Evolutionary conservation across 306 rosid species (phyloP).

Genomic region (Casuarina glauca): DNA sequence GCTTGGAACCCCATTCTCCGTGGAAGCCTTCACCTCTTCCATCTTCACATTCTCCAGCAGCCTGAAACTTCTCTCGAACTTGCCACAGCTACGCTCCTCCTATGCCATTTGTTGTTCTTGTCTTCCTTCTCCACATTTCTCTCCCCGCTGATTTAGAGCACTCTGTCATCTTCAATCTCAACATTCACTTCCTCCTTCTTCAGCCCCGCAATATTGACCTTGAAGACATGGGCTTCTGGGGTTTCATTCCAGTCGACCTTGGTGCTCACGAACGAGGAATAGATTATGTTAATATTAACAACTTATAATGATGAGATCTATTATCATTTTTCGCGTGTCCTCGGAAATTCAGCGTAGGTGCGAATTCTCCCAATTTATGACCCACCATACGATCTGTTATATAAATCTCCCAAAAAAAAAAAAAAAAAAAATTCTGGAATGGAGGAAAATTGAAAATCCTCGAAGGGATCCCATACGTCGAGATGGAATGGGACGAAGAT

Average conservation of each 20-base stretch:
- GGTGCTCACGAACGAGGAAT: background rate
- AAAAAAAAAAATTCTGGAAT: no score
- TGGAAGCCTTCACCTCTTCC: conserved; percentile 28
- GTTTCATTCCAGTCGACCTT: background rate
- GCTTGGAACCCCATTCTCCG: conserved; percentile 42
- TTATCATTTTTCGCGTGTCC: no score
- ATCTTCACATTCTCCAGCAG: conserved; percentile 29
- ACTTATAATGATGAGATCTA: no score
- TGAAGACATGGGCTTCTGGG: background rate
- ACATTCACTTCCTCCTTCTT: conserved; percentile 32
- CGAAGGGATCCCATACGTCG: background rate
- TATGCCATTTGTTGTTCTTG: conserved; percentile 40
- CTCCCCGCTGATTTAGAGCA: conserved; percentile 37
- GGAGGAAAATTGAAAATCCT: background rate
- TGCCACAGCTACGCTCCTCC: conserved; percentile 33
- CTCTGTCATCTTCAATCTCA: conserved; percentile 31
- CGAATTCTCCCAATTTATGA: no score
- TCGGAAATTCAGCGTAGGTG: no score
- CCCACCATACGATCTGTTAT: no score
- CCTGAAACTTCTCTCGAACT: conserved; percentile 33
- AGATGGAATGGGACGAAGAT: background rate
- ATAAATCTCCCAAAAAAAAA: no score
- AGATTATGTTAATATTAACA: no score
- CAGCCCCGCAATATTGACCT: conserved; percentile 9
- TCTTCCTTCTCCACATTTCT: conserved; percentile 36